Conservation (phyloP, 2,329 filamentous ascomycete species). For the Venturia aucupariae region DNA sequence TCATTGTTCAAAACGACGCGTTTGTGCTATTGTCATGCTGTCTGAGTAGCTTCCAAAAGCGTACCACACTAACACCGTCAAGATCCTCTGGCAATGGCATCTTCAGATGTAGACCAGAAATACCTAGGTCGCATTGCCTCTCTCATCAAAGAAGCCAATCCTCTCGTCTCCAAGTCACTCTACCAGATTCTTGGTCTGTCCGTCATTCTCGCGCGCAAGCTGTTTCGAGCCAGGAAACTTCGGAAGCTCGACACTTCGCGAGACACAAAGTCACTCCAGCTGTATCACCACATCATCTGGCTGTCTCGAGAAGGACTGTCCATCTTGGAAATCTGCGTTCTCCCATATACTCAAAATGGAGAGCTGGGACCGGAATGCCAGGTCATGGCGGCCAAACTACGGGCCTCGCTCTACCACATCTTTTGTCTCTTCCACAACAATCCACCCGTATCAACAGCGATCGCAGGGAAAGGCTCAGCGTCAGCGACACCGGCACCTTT, state of each 20-base stretch:
- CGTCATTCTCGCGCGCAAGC: constrained; percentile 73
- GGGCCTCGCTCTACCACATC: constrained; percentile 92
- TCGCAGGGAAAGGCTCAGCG: not conserved
- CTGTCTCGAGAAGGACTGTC: constrained; percentile 83
- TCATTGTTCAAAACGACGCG: not conserved
- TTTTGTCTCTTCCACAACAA: constrained; percentile 95
- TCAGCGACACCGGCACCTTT: constrained; percentile 6
- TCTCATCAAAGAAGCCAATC: constrained; percentile 66
- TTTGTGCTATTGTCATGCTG: constrained; percentile 4
- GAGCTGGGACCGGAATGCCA: constrained; percentile 68
- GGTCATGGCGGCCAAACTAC: constrained; percentile 82
- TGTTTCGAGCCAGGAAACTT: constrained; percentile 73
- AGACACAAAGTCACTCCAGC: constrained; percentile 68
- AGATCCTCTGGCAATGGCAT: constrained; percentile 58
- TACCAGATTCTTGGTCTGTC: constrained; percentile 90
- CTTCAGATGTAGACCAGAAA: constrained; percentile 95
- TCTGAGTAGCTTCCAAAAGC: not conserved
- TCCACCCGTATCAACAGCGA: constrained; percentile 50
- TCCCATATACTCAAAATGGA: constrained; percentile 64
- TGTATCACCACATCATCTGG: constrained; percentile 91
- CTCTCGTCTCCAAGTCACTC: constrained; percentile 69
- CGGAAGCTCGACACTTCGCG: constrained; percentile 72
- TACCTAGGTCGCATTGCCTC: constrained; percentile 85
- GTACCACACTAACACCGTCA: not conserved
- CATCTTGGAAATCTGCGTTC: constrained; percentile 75